phyloP scores from a whole-genome alignment of 768 basidiomycete species.

The Heimioporus sp. region DNA sequence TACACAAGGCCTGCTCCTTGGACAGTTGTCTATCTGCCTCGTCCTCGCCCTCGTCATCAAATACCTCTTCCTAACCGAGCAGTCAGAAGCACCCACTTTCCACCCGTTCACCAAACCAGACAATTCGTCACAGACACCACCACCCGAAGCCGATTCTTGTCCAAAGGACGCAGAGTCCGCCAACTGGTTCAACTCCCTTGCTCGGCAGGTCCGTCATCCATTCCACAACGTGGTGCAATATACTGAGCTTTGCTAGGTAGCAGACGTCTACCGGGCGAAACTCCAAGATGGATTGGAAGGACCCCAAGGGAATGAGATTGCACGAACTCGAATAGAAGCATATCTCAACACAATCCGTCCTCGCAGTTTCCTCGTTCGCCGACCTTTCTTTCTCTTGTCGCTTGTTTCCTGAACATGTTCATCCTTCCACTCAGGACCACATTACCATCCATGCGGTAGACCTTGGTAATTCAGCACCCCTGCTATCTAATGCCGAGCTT shows the following conservation, averaged over 20 bases:
- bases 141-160: conserved; percentile 1
- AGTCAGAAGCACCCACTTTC: conserved; percentile 55
- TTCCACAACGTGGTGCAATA: neutral
- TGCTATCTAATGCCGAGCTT: conserved; percentile 67
- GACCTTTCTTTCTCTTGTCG: neutral
- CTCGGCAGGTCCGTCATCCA: conserved; percentile 63
- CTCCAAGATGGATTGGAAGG: conserved; percentile 69
- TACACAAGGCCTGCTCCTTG: conserved; percentile 91
- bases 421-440: conserved; percentile 57
- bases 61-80: conserved; percentile 83
- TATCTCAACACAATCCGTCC: conserved; percentile 81
- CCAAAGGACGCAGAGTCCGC: conserved; percentile 59
- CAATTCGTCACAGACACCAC: conserved; percentile 37
- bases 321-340: conserved; percentile 72
- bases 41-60: conserved; percentile 81
- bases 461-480: conserved; percentile 78
- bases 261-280: conserved; percentile 74
- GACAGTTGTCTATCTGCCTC: conserved; percentile 84
- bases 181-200: conserved; percentile 88
- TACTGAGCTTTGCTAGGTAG: conserved; percentile 42
- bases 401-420: conserved; percentile 1
- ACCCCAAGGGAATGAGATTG: conserved; percentile 78
- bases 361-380: conserved; percentile 59
- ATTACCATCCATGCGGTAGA: conserved; percentile 85
- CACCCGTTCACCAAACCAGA: conserved; percentile 57